phyloP scores from a whole-genome alignment of 345 rosid species.

The Salix arbutifolia region DNA sequence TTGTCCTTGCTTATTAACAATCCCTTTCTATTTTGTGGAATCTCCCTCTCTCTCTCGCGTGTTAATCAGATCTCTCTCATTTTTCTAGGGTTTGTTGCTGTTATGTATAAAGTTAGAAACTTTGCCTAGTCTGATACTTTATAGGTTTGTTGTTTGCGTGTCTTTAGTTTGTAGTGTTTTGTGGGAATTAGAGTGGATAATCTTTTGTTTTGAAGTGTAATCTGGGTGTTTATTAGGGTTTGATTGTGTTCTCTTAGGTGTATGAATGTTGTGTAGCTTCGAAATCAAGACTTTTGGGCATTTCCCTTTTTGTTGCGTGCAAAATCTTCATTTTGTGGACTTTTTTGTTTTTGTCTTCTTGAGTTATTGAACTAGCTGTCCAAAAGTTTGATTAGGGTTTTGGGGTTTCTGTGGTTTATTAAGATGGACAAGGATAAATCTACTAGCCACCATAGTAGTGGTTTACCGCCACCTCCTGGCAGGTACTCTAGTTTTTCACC shows the following conservation, averaged over 20 bases:
- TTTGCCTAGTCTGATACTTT: background rate
- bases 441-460: conserved; percentile 40
- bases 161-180: background rate
- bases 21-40: background rate
- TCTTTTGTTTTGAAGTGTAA: background rate
- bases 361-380: background rate
- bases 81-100: background rate
- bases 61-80: conserved; percentile 7
- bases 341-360: background rate
- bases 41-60: background rate
- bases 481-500: conserved; percentile 53
- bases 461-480: conserved; percentile 55
- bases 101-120: background rate
- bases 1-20: background rate
- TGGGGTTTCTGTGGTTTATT: conserved; percentile 6
- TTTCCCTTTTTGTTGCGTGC: background rate
- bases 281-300: background rate
- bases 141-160: background rate
- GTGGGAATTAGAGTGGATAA: background rate
- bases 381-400: background rate
- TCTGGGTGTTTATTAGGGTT: background rate
- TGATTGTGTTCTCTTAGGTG: background rate
- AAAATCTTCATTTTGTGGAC: background rate
- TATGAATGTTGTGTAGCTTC: background rate
- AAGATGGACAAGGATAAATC: conserved; percentile 76